Base-by-base conservation (phyloP, 176 grass and related monocot species). In the Canna indica region DNA sequence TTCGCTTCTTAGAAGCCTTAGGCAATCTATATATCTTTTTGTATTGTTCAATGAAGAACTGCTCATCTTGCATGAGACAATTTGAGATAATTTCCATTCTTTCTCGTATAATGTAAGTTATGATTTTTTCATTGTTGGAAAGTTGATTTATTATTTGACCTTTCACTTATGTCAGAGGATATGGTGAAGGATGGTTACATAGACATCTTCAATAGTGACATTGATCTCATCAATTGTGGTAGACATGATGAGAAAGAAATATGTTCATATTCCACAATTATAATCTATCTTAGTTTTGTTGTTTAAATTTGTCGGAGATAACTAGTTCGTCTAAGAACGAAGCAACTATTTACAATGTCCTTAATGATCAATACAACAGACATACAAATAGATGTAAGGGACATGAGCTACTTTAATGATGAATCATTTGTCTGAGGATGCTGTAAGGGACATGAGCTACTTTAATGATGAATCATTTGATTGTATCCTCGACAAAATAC, bases 401-500 rank as follows among this genome's bases (percentile, higher is more conserved):
- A 96, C 70, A 96, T n/a, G n/a, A n/a, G n/a, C n/a, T n/a, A n/a
- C n/a, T n/a, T n/a, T n/a, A n/a, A n/a, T n/a, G n/a, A n/a, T n/a
- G n/a, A n/a, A 61, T 89, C 83, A 32, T 89, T 96, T 73, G 92
- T n/a, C n/a, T n/a, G n/a, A n/a, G n/a, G n/a, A n/a, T n/a, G n/a
- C n/a, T n/a, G n/a, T n/a, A n/a, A n/a, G n/a, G n/a, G n/a, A n/a
- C n/a, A n/a, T 96, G 92, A 83, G 57, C 70, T 56, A 83, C 36
- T 96, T 89, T 81, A 63, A 60, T 67, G 79, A 96, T 53, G 81
- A 39, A 61, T 89, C 83, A 32, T 89, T 96, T 73, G 92, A 89
- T 69, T 91, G 92, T 89, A 46, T 96, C 65, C 42, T 96, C 11
- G 88, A 96, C 84, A 96, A 96, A 89, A 88, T 91, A 76, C 36